Evolutionary conservation across 345 rosid species (phyloP).

Genomic region (Brassica carinata): DNA sequence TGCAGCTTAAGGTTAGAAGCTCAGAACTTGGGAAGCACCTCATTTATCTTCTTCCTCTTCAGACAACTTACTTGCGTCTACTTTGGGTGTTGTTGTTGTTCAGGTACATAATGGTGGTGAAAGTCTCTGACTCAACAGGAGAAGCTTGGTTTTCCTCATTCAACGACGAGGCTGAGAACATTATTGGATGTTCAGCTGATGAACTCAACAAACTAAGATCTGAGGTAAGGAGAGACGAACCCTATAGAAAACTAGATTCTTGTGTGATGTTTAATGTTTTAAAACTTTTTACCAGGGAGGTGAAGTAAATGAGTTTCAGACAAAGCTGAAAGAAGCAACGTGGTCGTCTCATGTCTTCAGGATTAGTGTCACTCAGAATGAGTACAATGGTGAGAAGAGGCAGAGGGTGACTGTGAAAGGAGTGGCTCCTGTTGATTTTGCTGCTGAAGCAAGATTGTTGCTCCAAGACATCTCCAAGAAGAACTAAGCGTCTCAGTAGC

Average conservation of each 20-base stretch:
- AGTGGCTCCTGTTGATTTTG: not conserved
- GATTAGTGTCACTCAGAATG: not conserved
- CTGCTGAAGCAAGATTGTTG: not conserved
- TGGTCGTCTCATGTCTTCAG: not conserved
- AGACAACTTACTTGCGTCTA: not conserved
- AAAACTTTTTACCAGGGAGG: not conserved
- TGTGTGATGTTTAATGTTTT: not conserved
- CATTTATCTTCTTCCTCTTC: not conserved
- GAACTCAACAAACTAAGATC: not conserved
- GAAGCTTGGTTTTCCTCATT: not conserved
- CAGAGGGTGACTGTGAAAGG: not conserved
- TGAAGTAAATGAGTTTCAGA: not conserved
- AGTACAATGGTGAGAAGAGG: not conserved
- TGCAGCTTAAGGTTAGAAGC: not conserved
- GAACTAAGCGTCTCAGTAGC: not conserved
- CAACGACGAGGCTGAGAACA: not conserved
- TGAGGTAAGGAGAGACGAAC: not conserved
- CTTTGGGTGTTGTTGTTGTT: not conserved
- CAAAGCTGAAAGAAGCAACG: not conserved
- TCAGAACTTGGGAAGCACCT: not conserved
- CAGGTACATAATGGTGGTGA: not conserved
- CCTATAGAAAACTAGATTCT: not conserved
- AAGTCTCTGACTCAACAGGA: not conserved
- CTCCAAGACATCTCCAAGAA: not conserved
- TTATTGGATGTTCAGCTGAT: not conserved